Evolutionary conservation across 164 flowering plant species (phyloP).

Genomic region (Aristolochia californica): DNA sequence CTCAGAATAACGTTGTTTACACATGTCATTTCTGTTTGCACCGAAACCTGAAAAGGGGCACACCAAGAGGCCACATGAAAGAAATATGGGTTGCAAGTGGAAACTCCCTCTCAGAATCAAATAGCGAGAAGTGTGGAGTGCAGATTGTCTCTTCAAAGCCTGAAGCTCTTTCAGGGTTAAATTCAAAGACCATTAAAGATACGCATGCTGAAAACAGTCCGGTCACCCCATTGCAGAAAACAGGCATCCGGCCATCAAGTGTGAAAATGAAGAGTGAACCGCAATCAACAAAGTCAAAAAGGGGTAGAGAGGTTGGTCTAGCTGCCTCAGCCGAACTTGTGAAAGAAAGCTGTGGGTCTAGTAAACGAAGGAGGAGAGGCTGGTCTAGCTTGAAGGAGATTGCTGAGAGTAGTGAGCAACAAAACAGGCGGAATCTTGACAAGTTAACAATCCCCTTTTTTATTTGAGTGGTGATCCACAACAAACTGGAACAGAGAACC

Average conservation of each 20-base stretch:
- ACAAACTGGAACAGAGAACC: too few relatives aligned
- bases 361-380: slow-evolving; percentile 11
- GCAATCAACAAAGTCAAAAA: slow-evolving; percentile 20
- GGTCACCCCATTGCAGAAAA: slow-evolving; percentile 23
- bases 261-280: slow-evolving; percentile 13
- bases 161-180: not conserved
- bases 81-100: slow-evolving; percentile 28
- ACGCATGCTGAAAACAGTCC: slow-evolving; percentile 13
- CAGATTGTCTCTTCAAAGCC: not conserved
- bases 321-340: not conserved
- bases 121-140: not conserved
- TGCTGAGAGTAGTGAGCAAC: slow-evolving; percentile 4
- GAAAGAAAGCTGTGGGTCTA: slow-evolving; percentile 3
- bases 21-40: slow-evolving; percentile 67
- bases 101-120: slow-evolving; percentile 4
- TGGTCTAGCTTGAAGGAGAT: slow-evolving; percentile 15
- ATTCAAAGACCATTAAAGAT: slow-evolving; percentile 10
- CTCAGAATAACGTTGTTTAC: slow-evolving; percentile 53
- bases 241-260: slow-evolving; percentile 22
- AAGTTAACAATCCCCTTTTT: slow-evolving; percentile 40
- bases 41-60: slow-evolving; percentile 54
- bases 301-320: slow-evolving; percentile 27
- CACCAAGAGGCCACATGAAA: slow-evolving; percentile 53
- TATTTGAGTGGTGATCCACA: slow-evolving; percentile 9
- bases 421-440: slow-evolving; percentile 10